Evolutionary conservation across 2,329 filamentous ascomycete species (phyloP), one percentile per base, ranked within the genome.

Genomic region (Chlorencoelia australis): DNA sequence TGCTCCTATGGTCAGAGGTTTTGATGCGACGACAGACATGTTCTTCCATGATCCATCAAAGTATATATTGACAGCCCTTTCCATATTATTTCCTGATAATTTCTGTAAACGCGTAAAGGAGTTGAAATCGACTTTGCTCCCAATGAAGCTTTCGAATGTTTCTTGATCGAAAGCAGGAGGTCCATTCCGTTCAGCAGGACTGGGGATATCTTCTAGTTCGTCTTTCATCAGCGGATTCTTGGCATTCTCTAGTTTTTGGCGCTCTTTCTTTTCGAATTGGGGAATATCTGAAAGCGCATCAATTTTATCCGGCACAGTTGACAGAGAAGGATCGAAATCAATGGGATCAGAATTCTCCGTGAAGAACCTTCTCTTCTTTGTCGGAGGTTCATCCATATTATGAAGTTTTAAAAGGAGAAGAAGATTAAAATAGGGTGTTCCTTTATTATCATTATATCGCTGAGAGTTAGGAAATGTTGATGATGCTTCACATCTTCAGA

Each of bases 41-140:
- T 37, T 44, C 34, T 73, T 75, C 68, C 77, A 81, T 4, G 76
- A 80, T 14, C 75, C 76, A 43, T 82, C 78, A 43, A 80, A 73
- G 51, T 78, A 82, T 71, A 80, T 79, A 41, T 79, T 79, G 39
- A 80, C 69, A 5, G 77, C 77, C 42, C 67, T 65, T 49, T 80
- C 71, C 11, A 81, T 63, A 42, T 76, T 65, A 35, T 71, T 61
- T 16, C 68, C 68, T 36, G 75, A 79, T 28, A 65, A 63, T 7
- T 66, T 59, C n/a, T 64, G 64, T 14, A 82, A 65, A 4, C 64
- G 54, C 5, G 59, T 57, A 32, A 81, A 49, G 1, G 65, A 57
- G 16, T 72, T 63, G 0, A 61, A 41, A 5, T 62, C 54, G 14
- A 82, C 62, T 34, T 69, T 69, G 39, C 71, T 67, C 22, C 75